A percentile compares a stretch with the other conserved stretches of the same genome.
Conservation (phyloP, 176 grass and related monocot genomes). For the Elymus sibiricus region DNA sequence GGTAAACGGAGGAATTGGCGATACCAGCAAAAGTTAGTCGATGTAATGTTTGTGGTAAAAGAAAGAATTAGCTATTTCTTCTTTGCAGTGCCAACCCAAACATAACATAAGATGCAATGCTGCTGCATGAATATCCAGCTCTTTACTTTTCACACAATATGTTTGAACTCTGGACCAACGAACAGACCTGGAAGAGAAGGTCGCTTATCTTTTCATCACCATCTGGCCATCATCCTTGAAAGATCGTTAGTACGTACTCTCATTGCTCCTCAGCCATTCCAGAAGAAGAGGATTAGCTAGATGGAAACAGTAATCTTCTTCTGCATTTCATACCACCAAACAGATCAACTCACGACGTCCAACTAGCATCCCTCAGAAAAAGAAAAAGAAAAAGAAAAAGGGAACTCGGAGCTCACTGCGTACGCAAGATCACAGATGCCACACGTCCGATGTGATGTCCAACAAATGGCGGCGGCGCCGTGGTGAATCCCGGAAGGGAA, state of each 20-base stretch:
- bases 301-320: not conserved
- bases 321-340: not conserved
- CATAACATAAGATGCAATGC: not conserved
- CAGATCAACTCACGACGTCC: not conserved
- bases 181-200: not conserved
- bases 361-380: too few relatives aligned
- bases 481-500: conserved; percentile 1
- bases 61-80: not conserved
- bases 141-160: not conserved
- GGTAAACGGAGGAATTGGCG: not conserved
- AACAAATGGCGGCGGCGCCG: not conserved
- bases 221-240: conserved; percentile 27
- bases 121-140: not conserved
- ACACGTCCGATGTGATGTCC: not conserved
- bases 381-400: not conserved
- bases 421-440: not conserved
- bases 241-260: not conserved
- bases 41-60: not conserved
- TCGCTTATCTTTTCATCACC: conserved; percentile 4
- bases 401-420: too few relatives aligned
- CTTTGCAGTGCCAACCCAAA: not conserved
- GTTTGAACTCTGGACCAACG: not conserved
- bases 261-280: not conserved
- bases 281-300: not conserved
- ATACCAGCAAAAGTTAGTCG: not conserved